Evolutionary conservation across 2,329 filamentous ascomycete species (phyloP), one percentile per base, ranked within the genome.

Genomic region (Ceratocystis harringtonii): DNA sequence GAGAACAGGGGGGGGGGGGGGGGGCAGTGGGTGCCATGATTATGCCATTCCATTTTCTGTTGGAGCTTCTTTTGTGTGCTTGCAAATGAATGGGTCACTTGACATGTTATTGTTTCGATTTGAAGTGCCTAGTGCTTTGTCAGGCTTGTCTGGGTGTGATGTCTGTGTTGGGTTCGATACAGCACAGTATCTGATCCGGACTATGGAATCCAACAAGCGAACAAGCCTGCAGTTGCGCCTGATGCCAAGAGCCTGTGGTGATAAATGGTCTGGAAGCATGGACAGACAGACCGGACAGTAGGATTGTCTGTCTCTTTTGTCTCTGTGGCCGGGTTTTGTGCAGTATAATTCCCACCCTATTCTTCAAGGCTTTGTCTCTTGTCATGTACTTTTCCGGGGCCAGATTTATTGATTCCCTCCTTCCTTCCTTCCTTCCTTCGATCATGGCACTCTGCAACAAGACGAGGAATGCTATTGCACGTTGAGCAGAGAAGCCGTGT

Each of bases 81-180:
- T 36, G 32, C 8, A 36, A 36, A 36, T 36, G 32, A 12, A 36
- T 36, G 32, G 25, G 52, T 36, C 52, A 57, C 52, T 57, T 57
- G 52, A 57, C 52, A 57, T 32, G 52, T 36, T n/a, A 57, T 55
- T 55, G 50, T 55, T 55, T 55, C 50, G 50, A 55, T 32, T 17
- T 57, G 15, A 17, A 57, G 52, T 17, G 28, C 15, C 52, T 32
- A 57, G 52, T 17, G 25, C 52, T 6, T 30, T 17, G 7, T n/a
- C 17, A 30, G 7, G 25, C 45, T n/a, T 57, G 52, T 57, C 52
- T 57, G 28, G 28, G 28, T 3, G 28, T 5, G 28, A 28, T 28
- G 28, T 28, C 52, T 57, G 28, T 57, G 52, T 57, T 22, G 17
- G 45, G 22, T 19, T 17, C 15, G 25, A 32, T 32, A 36, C 28